A percentile compares a stretch with the other conserved stretches of the same genome.
Evolutionary conservation across 2,329 filamentous ascomycete genomes (phyloP).

Genomic region (Aspergillus eucalypticola): DNA sequence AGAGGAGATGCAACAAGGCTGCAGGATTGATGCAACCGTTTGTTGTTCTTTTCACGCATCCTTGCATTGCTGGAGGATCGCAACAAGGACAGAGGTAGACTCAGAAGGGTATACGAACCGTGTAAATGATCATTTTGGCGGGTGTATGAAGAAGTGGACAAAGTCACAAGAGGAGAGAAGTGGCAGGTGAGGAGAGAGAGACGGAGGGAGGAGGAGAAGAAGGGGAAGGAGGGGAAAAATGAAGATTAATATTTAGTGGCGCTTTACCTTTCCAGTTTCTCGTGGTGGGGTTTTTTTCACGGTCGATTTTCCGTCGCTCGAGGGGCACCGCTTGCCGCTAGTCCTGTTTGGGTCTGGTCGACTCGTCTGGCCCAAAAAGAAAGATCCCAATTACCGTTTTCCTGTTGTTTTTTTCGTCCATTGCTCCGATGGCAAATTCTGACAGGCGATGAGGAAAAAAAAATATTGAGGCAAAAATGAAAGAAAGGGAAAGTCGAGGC

Average conservation of each 20-base stretch:
- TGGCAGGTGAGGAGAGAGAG: slow-evolving; percentile 19
- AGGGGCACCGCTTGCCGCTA: slow-evolving; percentile 20
- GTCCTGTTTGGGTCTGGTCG: slow-evolving; percentile 11
- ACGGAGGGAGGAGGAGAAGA: slow-evolving; percentile 29
- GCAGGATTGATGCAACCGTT: not conserved
- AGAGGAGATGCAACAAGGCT: not conserved
- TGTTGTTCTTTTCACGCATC: not conserved
- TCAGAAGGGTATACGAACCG: slow-evolving; percentile 47
- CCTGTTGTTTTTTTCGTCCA: not conserved
- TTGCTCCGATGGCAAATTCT: slow-evolving; percentile 2
- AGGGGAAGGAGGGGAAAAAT: slow-evolving; percentile 31
- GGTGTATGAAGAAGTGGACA: slow-evolving; percentile 23
- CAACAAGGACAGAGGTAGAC: not conserved
- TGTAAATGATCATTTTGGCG: slow-evolving; percentile 73
- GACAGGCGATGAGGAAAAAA: not conserved
- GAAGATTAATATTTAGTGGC: slow-evolving; percentile 33
- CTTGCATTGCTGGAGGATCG: slow-evolving; percentile 6
- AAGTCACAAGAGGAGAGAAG: slow-evolving; percentile 28
- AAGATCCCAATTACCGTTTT: not conserved
- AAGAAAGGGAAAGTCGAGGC: not conserved
- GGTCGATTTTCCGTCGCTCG: slow-evolving; percentile 13
- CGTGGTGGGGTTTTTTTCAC: slow-evolving; percentile 22
- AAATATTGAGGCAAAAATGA: not conserved
- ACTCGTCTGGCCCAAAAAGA: slow-evolving; percentile 13
- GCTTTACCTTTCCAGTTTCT: slow-evolving; percentile 16